phyloP scores from a whole-genome alignment of 2,329 filamentous ascomycete species.

The Penicillium crustosum region DNA sequence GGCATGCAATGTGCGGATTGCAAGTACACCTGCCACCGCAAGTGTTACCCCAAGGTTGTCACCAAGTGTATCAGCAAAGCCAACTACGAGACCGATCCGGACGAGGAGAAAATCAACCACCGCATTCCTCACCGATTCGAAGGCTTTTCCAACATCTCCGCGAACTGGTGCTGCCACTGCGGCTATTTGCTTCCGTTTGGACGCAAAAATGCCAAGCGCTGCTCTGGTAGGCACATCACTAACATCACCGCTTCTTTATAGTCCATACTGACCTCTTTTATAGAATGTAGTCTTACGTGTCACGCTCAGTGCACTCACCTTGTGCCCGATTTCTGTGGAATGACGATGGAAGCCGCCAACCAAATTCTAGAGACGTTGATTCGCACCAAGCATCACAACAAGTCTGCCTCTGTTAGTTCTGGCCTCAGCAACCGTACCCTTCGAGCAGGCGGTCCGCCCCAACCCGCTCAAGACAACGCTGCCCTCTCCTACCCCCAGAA shows the following conservation, averaged over 20 bases:
- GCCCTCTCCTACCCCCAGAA: slow-evolving; percentile 38
- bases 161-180: slow-evolving; percentile 99
- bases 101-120: slow-evolving; percentile 99
- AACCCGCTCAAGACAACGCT: slow-evolving; percentile 40
- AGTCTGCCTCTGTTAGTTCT: slow-evolving; percentile 51
- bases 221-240: slow-evolving; percentile 61
- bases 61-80: slow-evolving; percentile 99
- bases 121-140: slow-evolving; percentile 97
- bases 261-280: slow-evolving; percentile 15
- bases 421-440: slow-evolving; percentile 66
- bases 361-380: slow-evolving; percentile 86
- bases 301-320: slow-evolving; percentile 91
- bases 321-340: slow-evolving; percentile 97
- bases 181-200: slow-evolving; percentile 94
- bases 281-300: slow-evolving; percentile 87
- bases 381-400: slow-evolving; percentile 71
- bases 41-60: slow-evolving; percentile 94
- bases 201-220: slow-evolving; percentile 91
- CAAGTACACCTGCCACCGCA: slow-evolving; percentile 98
- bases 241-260: neutral
- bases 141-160: slow-evolving; percentile 94
- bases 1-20: slow-evolving; percentile 99
- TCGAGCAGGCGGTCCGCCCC: slow-evolving; percentile 53
- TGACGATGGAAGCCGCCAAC: slow-evolving; percentile 97
- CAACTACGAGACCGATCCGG: slow-evolving; percentile 95